Conservation (phyloP, 176 grass and related monocot genomes). For the Oryza coarctata region DNA sequence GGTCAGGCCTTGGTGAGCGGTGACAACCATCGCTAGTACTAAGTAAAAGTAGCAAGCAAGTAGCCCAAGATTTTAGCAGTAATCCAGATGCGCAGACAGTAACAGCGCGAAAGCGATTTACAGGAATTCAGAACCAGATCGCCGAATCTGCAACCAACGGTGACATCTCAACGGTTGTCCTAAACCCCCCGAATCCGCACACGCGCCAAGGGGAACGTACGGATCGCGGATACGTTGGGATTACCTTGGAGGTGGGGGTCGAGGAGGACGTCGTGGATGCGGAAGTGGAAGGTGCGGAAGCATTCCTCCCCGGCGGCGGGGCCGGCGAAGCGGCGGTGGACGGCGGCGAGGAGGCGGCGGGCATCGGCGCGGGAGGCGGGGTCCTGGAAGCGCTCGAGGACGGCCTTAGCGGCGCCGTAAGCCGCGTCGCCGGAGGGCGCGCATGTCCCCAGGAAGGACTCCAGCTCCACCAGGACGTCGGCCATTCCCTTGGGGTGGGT, state of each 20-base stretch:
- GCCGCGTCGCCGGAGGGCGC: conserved; percentile 75
- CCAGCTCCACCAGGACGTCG: conserved; percentile 23
- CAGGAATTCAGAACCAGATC: not conserved
- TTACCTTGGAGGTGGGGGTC: conserved; percentile 67
- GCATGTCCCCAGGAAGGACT: conserved; percentile 72
- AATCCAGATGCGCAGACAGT: no score
- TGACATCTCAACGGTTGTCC: not conserved
- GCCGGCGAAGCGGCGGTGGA: conserved; percentile 62
- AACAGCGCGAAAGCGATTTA: not conserved
- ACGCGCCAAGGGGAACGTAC: not conserved
- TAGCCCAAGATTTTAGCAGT: not conserved
- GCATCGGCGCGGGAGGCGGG: conserved; percentile 61
- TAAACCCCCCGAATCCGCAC: not conserved
- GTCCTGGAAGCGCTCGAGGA: conserved; percentile 68
- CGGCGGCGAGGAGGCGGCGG: conserved; percentile 69
- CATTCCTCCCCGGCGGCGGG: conserved; percentile 47
- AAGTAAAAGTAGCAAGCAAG: not conserved
- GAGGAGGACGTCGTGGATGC: conserved; percentile 81
- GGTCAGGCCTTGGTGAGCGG: not conserved
- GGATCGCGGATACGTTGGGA: not conserved
- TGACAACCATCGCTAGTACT: not conserved
- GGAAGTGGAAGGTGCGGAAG: conserved; percentile 85
- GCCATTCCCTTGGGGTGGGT: not conserved
- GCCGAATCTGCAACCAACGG: not conserved
- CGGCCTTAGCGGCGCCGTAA: conserved; percentile 68